Conservation (phyloP, 805 yeast species). For the Candida vartiovaarae region DNA sequence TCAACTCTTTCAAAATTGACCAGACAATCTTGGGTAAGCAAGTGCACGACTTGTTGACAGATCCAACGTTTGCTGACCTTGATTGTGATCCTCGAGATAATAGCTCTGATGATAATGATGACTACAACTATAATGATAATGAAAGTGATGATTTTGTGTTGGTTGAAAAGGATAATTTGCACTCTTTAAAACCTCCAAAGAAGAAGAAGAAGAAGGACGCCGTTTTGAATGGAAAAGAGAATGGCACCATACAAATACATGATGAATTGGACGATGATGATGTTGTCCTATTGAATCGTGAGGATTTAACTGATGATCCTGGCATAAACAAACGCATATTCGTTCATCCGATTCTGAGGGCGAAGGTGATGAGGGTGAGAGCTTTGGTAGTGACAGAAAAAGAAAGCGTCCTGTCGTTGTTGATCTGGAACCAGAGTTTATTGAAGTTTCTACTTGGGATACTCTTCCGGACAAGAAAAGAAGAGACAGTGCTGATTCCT, state of each 20-base stretch:
- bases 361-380: not conserved
- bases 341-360: not conserved
- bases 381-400: not conserved
- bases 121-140: slow-evolving; percentile 1
- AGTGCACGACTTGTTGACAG: slow-evolving; percentile 6
- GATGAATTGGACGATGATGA: too few relatives aligned
- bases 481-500: not conserved
- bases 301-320: too few relatives aligned
- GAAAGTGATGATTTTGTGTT: slow-evolving; percentile 6
- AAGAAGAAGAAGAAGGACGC: not conserved
- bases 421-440: not conserved
- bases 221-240: slow-evolving; percentile 1
- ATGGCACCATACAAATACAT: too few relatives aligned
- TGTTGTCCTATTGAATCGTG: too few relatives aligned
- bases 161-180: slow-evolving; percentile 7
- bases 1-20: slow-evolving; percentile 1
- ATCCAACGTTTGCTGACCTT: slow-evolving; percentile 1
- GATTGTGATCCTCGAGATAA: slow-evolving; percentile 1
- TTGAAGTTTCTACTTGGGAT: not conserved
- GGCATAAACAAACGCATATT: too few relatives aligned
- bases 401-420: not conserved
- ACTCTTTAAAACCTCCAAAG: not conserved
- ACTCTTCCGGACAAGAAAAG: not conserved
- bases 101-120: slow-evolving; percentile 4
- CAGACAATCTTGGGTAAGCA: slow-evolving; percentile 1